These are phyloP conservation scores for Aegilops sharonensis DNA, from an alignment of 176 grass and related monocot species.

Conservation along the genomic window DNA sequence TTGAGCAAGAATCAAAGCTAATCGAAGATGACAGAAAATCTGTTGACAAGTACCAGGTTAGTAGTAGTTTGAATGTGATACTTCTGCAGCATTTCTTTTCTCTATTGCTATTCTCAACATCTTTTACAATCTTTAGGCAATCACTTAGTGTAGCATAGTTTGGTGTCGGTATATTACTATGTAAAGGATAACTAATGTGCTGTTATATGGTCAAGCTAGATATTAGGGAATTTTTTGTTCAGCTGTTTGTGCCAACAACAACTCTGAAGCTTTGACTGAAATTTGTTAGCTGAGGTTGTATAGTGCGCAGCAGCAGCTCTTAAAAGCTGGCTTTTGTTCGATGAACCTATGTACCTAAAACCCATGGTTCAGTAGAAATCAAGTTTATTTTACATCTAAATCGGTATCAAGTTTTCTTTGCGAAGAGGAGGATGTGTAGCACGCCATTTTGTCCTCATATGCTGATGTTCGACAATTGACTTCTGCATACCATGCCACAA, in stretches of 20 bases:
- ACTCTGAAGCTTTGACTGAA: not conserved
- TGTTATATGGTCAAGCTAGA: not conserved
- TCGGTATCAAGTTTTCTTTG: not conserved
- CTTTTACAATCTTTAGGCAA: not conserved
- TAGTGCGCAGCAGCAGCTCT: not conserved
- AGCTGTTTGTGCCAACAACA: not conserved
- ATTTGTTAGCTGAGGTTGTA: constrained; percentile 1
- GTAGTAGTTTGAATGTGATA: constrained; percentile 11
- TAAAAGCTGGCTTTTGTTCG: not conserved
- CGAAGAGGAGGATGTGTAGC: not conserved
- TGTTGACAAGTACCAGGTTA: constrained; percentile 96
- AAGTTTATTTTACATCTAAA: no score
- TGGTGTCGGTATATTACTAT: not conserved
- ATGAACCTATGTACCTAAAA: constrained; percentile 3
- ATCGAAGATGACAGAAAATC: constrained; percentile 89
- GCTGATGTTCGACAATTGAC: not conserved
- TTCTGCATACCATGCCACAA: constrained; percentile 4
- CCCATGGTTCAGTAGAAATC: not conserved
- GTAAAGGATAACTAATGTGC: not conserved
- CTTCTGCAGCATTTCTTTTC: not conserved
- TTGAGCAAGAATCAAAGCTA: constrained; percentile 93
- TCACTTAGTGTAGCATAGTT: constrained; percentile 12
- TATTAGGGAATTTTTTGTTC: not conserved
- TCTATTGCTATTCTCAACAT: not conserved
- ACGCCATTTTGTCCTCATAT: not conserved